These are phyloP conservation scores for Erodium texanum DNA, from an alignment of 441 rosid genomes.

Conservation along the genomic window DNA sequence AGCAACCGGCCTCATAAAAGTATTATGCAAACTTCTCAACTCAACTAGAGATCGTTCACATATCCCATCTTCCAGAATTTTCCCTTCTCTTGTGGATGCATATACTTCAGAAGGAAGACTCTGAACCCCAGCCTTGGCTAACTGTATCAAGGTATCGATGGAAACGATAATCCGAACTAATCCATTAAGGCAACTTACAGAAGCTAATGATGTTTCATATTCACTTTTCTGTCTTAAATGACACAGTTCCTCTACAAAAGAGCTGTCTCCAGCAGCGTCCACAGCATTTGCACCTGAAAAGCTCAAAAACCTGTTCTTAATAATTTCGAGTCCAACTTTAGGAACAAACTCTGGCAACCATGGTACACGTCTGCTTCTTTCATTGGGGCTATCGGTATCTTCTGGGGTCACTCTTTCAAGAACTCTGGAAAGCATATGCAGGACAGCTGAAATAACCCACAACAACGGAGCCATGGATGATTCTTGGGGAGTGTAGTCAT, in stretches of 20 bases:
- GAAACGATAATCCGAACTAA: conserved; percentile 35
- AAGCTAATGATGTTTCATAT: conserved; percentile 52
- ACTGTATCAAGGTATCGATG: conserved; percentile 48
- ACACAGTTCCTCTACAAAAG: conserved; percentile 48
- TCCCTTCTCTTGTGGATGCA: conserved; percentile 39
- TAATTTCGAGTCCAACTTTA: conserved; percentile 64
- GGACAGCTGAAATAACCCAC: conserved; percentile 60
- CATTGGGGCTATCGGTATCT: conserved; percentile 19
- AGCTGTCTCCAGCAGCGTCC: conserved; percentile 32
- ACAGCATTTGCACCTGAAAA: conserved; percentile 23
- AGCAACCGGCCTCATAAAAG: conserved; percentile 38
- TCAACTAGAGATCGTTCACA: conserved; percentile 40
- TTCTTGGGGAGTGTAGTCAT: conserved; percentile 24
- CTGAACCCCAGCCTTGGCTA: conserved; percentile 34
- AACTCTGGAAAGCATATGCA: conserved; percentile 58
- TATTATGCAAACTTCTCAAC: conserved; percentile 33
- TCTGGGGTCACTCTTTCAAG: conserved; percentile 55
- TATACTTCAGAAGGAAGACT: conserved; percentile 26
- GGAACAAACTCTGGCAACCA: conserved; percentile 89
- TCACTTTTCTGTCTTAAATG: conserved; percentile 40
- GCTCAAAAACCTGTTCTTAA: conserved; percentile 48
- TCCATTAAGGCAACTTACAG: conserved; percentile 62
- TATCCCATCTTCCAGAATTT: conserved; percentile 57
- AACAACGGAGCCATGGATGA: conserved; percentile 35
- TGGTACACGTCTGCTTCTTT: conserved; percentile 34